Evolutionary conservation across 2,329 filamentous ascomycete genomes (phyloP).

Genomic region (Colletotrichum siamense): DNA sequence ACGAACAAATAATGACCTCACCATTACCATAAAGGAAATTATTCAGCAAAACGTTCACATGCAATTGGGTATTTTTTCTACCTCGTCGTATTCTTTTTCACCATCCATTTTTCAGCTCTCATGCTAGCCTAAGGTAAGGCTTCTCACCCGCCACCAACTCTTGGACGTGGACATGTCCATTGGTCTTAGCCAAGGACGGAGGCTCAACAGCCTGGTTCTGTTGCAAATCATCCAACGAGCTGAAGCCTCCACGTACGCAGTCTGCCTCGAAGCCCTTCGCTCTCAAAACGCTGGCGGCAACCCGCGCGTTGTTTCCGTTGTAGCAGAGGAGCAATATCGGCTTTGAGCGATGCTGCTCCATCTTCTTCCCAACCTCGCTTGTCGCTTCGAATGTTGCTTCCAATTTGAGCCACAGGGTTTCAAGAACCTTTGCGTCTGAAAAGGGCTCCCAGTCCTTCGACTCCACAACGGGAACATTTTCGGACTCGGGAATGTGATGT

Average conservation of each 20-base stretch:
- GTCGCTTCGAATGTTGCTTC: constrained; percentile 42
- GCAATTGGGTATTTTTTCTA: neutral
- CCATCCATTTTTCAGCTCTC: neutral
- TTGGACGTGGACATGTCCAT: neutral
- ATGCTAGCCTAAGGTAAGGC: neutral
- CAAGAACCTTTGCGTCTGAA: constrained; percentile 45
- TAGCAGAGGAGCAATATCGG: constrained; percentile 56
- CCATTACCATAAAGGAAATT: neutral
- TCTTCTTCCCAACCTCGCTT: constrained; percentile 18
- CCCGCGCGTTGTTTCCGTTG: constrained; percentile 57
- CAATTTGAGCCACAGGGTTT: constrained; percentile 51
- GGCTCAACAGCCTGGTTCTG: neutral
- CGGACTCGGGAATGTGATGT: constrained; percentile 48
- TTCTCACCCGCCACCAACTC: neutral
- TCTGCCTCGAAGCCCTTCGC: constrained; percentile 53
- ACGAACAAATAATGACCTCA: neutral
- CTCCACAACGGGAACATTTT: constrained; percentile 49
- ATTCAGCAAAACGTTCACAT: neutral
- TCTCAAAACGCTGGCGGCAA: constrained; percentile 58
- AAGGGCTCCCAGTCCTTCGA: constrained; percentile 48
- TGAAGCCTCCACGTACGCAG: constrained; percentile 48
- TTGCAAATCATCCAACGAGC: constrained; percentile 21
- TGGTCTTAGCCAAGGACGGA: neutral
- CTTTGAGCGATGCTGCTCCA: constrained; percentile 28
- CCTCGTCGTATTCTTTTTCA: neutral